Percentiles rank a stretch among this genome's conserved stretches.
These are phyloP conservation scores for Suillus paluster DNA, from an alignment of 768 basidiomycete species.

Conservation along the genomic window DNA sequence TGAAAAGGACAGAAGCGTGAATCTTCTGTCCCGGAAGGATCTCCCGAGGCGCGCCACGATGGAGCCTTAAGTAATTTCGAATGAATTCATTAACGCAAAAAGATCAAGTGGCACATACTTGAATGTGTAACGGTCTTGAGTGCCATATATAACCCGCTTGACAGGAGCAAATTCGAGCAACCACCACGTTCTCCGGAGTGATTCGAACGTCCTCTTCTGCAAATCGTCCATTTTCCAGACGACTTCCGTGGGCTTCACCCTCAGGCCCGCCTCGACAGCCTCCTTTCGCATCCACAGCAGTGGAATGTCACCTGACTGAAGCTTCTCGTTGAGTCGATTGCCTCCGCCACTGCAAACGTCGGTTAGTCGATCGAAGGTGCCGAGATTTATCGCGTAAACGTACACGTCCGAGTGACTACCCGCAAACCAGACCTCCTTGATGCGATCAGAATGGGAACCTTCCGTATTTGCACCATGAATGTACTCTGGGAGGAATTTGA, in stretches of 20 bases:
- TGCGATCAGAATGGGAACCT: conserved; percentile 14
- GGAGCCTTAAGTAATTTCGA: background rate
- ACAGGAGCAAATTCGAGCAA: conserved; percentile 7
- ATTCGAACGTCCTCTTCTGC: conserved; percentile 13
- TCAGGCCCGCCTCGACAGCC: conserved; percentile 24
- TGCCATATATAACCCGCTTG: conserved; percentile 11
- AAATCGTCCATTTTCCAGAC: conserved; percentile 13
- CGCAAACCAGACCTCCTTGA: conserved; percentile 39
- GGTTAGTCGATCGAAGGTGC: background rate
- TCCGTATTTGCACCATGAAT: conserved; percentile 14
- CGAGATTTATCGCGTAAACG: conserved; percentile 1
- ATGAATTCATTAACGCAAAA: background rate
- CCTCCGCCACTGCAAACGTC: conserved; percentile 22
- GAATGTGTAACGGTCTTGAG: conserved; percentile 4
- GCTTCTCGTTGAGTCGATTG: conserved; percentile 11
- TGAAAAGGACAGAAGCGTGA: conserved; percentile 17
- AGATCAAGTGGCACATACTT: conserved; percentile 1
- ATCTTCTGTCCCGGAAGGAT: conserved; percentile 17
- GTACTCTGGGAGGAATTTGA: conserved; percentile 40
- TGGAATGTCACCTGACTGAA: conserved; percentile 17
- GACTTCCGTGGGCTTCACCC: conserved; percentile 11
- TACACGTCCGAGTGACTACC: conserved; percentile 39
- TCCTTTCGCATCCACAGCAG: conserved; percentile 33
- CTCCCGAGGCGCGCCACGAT: conserved; percentile 5
- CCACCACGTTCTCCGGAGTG: conserved; percentile 4